phyloP scores from a whole-genome alignment of 805 yeast genomes.

The Sungouiozyma intestinalis region DNA sequence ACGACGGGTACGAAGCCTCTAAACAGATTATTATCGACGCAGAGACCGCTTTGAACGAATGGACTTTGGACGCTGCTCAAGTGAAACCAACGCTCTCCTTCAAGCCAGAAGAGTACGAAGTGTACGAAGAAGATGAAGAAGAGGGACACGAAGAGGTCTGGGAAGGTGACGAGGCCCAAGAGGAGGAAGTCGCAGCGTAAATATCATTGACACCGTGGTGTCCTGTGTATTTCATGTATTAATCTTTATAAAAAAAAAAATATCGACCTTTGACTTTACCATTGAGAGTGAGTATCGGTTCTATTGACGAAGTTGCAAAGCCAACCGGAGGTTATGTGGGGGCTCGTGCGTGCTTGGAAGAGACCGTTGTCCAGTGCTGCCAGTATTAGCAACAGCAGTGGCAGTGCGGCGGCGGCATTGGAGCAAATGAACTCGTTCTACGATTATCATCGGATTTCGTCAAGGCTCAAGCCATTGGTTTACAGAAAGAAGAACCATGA shows the following conservation, averaged over 20 bases:
- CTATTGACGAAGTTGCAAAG: too few species aligned
- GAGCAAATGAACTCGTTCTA: constrained; percentile 22
- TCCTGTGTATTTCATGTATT: background rate
- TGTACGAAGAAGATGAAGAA: constrained; percentile 39
- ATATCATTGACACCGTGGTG: background rate
- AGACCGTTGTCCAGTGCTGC: background rate
- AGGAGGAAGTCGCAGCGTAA: background rate
- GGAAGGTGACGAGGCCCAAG: constrained; percentile 4
- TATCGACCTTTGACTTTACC: background rate
- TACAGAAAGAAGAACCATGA: constrained; percentile 34
- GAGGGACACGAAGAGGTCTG: constrained; percentile 24
- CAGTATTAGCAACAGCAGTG: background rate
- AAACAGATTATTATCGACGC: constrained; percentile 81
- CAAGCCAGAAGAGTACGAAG: constrained; percentile 37
- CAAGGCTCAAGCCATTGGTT: constrained; percentile 29
- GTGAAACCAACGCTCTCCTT: constrained; percentile 74
- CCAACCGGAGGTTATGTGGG: background rate
- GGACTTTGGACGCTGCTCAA: constrained; percentile 78
- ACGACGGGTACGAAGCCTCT: constrained; percentile 82
- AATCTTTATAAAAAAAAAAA: background rate
- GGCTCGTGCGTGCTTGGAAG: background rate
- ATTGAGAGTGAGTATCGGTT: too few species aligned
- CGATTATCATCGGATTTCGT: constrained; percentile 27
- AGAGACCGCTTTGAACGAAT: constrained; percentile 69
- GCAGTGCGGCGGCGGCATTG: background rate